phyloP scores from a whole-genome alignment of 2,329 filamentous ascomycete species.

The Gaeumannomyces sp. region DNA sequence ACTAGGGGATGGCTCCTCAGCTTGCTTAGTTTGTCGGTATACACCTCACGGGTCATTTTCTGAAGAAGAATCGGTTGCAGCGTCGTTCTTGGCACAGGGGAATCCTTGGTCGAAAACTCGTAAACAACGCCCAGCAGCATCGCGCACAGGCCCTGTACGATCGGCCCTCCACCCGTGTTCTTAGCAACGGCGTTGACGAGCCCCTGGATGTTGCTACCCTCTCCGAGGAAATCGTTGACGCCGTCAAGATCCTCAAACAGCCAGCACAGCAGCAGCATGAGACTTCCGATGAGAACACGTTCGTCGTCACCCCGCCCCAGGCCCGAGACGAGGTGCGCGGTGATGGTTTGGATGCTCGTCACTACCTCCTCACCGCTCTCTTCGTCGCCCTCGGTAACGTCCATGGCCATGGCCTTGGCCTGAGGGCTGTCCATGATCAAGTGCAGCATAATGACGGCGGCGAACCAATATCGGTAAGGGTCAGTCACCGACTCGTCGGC shows the following conservation, averaged over 20 bases:
- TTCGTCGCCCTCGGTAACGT: constrained; percentile 82
- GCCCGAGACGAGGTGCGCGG: constrained; percentile 77
- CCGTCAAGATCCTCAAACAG: constrained; percentile 87
- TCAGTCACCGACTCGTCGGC: constrained; percentile 60
- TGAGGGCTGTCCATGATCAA: constrained; percentile 73
- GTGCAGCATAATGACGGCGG: constrained; percentile 79
- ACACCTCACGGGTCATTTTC: constrained; percentile 77
- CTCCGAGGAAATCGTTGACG: constrained; percentile 86
- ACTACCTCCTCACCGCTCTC: constrained; percentile 89
- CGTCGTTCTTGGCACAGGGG: constrained; percentile 74
- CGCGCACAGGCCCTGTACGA: constrained; percentile 77
- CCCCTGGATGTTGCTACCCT: constrained; percentile 87
- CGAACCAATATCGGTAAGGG: constrained; percentile 86
- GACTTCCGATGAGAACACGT: constrained; percentile 72
- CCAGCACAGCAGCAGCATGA: constrained; percentile 86
- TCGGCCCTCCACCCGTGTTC: constrained; percentile 53
- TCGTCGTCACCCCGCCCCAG: constrained; percentile 72
- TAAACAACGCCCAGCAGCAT: constrained; percentile 84
- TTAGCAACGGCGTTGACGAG: constrained; percentile 68
- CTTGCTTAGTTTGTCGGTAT: constrained; percentile 72
- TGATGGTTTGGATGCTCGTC: constrained; percentile 83
- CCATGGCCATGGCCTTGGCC: constrained; percentile 73
- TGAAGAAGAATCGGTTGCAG: constrained; percentile 72
- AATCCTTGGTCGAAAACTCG: constrained; percentile 97
- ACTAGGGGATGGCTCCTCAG: constrained; percentile 73